Percentiles rank a stretch among this genome's conserved stretches.
These are phyloP conservation scores for Pythium biforme DNA, from an alignment of 352 stramenopile species.

Conservation along the genomic window DNA sequence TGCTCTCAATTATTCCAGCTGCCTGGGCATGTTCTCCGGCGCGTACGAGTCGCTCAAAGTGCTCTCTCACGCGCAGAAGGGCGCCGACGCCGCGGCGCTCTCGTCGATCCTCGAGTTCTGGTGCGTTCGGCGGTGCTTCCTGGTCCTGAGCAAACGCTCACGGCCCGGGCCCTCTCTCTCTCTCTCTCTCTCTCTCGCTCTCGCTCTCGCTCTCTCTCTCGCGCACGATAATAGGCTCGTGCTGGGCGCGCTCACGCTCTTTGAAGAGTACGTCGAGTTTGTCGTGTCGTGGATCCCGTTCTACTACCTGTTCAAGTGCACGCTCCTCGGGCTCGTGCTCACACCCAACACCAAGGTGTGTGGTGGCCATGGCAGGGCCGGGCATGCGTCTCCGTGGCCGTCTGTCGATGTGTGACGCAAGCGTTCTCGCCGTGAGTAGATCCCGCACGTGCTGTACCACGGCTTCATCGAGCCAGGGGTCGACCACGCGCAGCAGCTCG, in stretches of 20 bases:
- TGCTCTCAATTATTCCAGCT: slow-evolving; percentile 30
- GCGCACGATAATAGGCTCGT: slow-evolving; percentile 65
- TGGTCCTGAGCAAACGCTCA: too few relatives aligned
- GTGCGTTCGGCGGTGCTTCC: too few relatives aligned
- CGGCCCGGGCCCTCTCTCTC: too few relatives aligned
- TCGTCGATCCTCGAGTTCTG: slow-evolving; percentile 63
- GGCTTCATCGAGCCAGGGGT: slow-evolving; percentile 56
- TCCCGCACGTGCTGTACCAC: slow-evolving; percentile 63
- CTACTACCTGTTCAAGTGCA: slow-evolving; percentile 77
- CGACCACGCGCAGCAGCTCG: slow-evolving; percentile 35
- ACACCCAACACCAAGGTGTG: slow-evolving; percentile 56
- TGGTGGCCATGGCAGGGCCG: not conserved
- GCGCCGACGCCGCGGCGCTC: slow-evolving; percentile 46
- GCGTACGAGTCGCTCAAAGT: slow-evolving; percentile 74
- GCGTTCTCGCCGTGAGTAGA: slow-evolving; percentile 29
- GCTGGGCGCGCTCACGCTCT: slow-evolving; percentile 48
- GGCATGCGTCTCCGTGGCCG: not conserved
- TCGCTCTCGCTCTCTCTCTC: too few relatives aligned
- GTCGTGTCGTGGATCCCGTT: slow-evolving; percentile 74
- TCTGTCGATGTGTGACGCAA: too few relatives aligned
- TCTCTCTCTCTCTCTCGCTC: too few relatives aligned
- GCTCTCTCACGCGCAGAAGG: slow-evolving; percentile 55
- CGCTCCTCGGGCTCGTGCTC: slow-evolving; percentile 52
- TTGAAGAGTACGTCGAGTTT: slow-evolving; percentile 69
- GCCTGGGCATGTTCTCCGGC: slow-evolving; percentile 52